Conservation (phyloP, 139 green algal species). For the Chlorella sp. region DNA sequence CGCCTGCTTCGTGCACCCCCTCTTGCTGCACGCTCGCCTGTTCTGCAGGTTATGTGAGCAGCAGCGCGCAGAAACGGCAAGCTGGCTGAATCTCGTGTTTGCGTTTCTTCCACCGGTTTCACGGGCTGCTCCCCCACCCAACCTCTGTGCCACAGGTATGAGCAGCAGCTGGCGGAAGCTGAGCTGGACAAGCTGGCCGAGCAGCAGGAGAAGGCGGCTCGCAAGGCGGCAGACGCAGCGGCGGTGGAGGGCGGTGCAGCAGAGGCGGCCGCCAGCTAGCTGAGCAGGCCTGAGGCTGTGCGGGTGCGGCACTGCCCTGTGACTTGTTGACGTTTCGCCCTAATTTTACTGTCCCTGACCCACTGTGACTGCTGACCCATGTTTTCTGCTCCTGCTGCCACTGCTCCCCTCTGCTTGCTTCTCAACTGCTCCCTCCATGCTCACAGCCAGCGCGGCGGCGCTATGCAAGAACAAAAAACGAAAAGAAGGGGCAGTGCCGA, state of each 20-base stretch:
- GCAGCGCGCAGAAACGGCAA: too few relatives aligned
- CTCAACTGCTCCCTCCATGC: background rate
- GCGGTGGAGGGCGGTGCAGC: background rate
- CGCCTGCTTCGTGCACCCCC: too few relatives aligned
- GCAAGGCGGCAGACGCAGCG: background rate
- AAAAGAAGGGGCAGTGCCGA: background rate
- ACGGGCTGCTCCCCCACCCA: background rate
- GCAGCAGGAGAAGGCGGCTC: constrained; percentile 41
- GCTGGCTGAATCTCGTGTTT: too few relatives aligned
- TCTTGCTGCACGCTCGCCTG: too few relatives aligned
- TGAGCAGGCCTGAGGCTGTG: background rate
- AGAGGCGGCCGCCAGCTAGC: background rate
- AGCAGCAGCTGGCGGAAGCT: constrained; percentile 66
- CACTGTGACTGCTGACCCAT: background rate
- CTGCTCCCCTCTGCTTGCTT: background rate
- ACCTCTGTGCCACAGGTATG: constrained; percentile 36
- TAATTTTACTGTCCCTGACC: background rate
- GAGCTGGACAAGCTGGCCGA: constrained; percentile 62
- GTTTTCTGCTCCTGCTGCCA: background rate
- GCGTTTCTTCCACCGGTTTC: background rate
- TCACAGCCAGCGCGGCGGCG: too few relatives aligned
- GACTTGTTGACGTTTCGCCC: background rate
- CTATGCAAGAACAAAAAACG: background rate
- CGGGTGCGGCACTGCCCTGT: too few relatives aligned
- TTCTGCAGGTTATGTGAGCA: too few relatives aligned